Base-by-base conservation (phyloP, 805 yeast genomes). In the Clavispora asparagi region DNA sequence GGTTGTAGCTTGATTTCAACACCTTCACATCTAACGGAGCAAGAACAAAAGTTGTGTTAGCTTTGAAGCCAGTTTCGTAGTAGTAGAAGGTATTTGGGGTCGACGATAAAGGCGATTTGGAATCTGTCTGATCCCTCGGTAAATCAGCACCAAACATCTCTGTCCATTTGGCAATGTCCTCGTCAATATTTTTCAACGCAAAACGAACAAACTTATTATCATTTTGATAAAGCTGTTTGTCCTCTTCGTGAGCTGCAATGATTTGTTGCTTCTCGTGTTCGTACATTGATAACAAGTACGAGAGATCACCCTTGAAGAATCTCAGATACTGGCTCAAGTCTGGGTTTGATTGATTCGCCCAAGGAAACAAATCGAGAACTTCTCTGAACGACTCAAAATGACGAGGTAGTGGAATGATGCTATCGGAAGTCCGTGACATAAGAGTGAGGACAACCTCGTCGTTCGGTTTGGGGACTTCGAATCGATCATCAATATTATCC, bases 1-100 rank as follows among this genome's bases (percentile, higher is more conserved):
- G 60, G 2, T 81, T 81, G 64, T 79, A 89, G 2, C 82, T 74
- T 1, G 80, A 61, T 49, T 78, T 76, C 46, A 92, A 66, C 16
- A 92, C 81, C 50, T 85, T 85, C 27, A 87, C 76, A 61, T 94
- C 99, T 39, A 94, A 68, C 6, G 88, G 82, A 0, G 96, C 81
- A 14, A 92, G 67, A 40, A 87, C 85, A 61, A 70, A 89, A 1
- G 83, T 78, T 3, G 83, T 65, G 13, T 59, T 51, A 0, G 91
- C 74, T 51, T 81, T 79, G 62, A 87, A 84, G 0, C 84, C 80
- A 0, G 94, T 82, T 59, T 91, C 91, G 61, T 86, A 92, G 60
- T 81, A 92, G 62, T 77, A 88, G 59, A 69, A 88, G 5, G 47
- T 40, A 14, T 28, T 33, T 16, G 5, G 35, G 7, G 83, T 78